These are phyloP conservation scores for Amphicarpaea edgeworthii DNA, from an alignment of 306 rosid genomes.

Conservation along the genomic window DNA sequence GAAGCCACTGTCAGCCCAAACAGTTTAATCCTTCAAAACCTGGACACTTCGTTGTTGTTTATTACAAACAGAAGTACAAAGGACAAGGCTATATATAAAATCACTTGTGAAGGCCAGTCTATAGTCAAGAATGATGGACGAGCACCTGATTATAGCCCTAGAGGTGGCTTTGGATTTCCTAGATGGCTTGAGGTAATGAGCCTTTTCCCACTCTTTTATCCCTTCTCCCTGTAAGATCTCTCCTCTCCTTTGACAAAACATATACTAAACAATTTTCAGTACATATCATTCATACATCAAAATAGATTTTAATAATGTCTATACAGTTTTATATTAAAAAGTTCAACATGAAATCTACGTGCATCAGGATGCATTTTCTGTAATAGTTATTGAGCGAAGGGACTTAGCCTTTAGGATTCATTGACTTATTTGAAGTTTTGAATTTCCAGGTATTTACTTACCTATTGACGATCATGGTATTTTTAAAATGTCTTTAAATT, in stretches of 20 bases:
- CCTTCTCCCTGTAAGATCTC: not conserved
- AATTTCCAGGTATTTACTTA: conserved; percentile 20
- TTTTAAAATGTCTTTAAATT: conserved; percentile 34
- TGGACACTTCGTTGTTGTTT: conserved; percentile 64
- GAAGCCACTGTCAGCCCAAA: conserved; percentile 68
- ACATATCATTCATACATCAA: conserved; percentile 25
- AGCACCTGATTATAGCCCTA: conserved; percentile 59
- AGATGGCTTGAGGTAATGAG: conserved; percentile 92
- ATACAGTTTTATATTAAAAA: conserved; percentile 17
- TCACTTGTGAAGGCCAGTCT: conserved; percentile 76
- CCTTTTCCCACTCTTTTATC: too few relatives aligned
- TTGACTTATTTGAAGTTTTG: conserved; percentile 32
- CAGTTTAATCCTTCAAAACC: conserved; percentile 75
- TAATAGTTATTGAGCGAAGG: not conserved
- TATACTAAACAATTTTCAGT: not conserved
- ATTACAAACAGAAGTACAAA: conserved; percentile 69
- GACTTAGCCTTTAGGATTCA: not conserved
- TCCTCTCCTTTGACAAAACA: not conserved
- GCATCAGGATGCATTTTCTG: too few relatives aligned
- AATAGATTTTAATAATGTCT: not conserved
- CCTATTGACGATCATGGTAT: conserved; percentile 22
- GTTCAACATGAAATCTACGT: conserved; percentile 15
- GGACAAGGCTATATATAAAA: conserved; percentile 73
- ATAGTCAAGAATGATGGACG: conserved; percentile 70
- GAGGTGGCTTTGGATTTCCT: conserved; percentile 89